A percentile compares a stretch with the other conserved stretches of the same genome.
Conservation (phyloP, 768 basidiomycete genomes). For the Cystofilobasidium bisporidii region DNA sequence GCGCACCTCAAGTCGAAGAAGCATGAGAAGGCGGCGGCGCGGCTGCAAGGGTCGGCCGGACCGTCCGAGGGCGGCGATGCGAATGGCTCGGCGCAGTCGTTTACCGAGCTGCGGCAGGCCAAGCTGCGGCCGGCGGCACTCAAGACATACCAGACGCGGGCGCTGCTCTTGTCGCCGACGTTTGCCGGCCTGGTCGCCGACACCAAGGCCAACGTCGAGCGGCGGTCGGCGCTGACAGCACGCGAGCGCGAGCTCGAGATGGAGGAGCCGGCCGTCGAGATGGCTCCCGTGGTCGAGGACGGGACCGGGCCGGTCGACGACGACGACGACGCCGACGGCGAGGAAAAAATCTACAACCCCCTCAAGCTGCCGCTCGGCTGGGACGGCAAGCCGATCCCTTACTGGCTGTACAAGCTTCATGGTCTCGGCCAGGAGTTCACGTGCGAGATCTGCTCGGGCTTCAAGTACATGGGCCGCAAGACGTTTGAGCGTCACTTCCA, state of each 20-base stretch:
- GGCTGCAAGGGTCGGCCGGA: slow-evolving; percentile 45
- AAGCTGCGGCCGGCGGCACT: slow-evolving; percentile 60
- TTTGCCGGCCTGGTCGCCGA: slow-evolving; percentile 65
- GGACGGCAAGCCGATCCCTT: slow-evolving; percentile 99
- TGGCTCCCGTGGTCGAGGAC: slow-evolving; percentile 36
- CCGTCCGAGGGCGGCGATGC: slow-evolving; percentile 10
- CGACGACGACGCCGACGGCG: slow-evolving; percentile 76
- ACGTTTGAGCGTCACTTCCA: slow-evolving; percentile 96
- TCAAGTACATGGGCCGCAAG: slow-evolving; percentile 95
- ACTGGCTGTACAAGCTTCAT: slow-evolving; percentile 96
- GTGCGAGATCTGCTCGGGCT: slow-evolving; percentile 95
- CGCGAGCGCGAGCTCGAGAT: slow-evolving; percentile 77
- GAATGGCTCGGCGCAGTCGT: slow-evolving; percentile 8
- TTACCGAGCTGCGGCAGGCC: slow-evolving; percentile 33
- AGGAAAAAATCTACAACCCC: slow-evolving; percentile 95
- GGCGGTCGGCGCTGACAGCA: slow-evolving; percentile 92
- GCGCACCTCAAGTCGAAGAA: slow-evolving; percentile 93
- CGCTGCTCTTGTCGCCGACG: slow-evolving; percentile 51
- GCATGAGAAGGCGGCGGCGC: slow-evolving; percentile 77
- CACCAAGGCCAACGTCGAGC: slow-evolving; percentile 91
- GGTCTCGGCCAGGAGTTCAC: slow-evolving; percentile 95
- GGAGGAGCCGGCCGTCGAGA: slow-evolving; percentile 53
- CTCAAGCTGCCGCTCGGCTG: slow-evolving; percentile 91
- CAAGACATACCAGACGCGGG: slow-evolving; percentile 58
- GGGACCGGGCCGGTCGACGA: slow-evolving; percentile 44